Percentiles rank a stretch among this genome's conserved stretches.
These are phyloP conservation scores for Suhomyces sp. DNA, from an alignment of 805 yeast species.

Conservation along the genomic window DNA sequence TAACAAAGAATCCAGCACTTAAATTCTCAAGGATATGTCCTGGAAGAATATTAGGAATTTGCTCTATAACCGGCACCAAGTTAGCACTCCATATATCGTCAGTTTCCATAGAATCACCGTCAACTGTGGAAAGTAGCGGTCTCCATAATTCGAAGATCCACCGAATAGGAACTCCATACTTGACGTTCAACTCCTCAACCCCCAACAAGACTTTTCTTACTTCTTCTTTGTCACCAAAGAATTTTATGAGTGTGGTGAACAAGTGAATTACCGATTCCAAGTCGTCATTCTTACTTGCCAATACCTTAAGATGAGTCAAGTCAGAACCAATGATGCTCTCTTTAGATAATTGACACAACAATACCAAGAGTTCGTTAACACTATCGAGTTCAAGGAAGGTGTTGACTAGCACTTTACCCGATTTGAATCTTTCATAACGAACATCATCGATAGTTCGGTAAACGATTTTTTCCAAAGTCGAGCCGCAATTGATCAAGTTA, in stretches of 20 bases:
- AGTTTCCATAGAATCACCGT: not conserved
- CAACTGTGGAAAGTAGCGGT: conserved; percentile 23
- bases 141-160: conserved; percentile 87
- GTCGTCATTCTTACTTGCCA: conserved; percentile 73
- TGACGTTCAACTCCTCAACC: conserved; percentile 36
- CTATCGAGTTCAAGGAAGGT: conserved; percentile 42
- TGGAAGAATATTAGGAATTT: conserved; percentile 7
- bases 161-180: conserved; percentile 46
- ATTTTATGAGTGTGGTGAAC: conserved; percentile 55
- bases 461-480: conserved; percentile 52
- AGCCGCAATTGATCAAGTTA: conserved; percentile 61
- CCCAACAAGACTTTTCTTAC: conserved; percentile 38
- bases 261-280: conserved; percentile 63
- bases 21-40: conserved; percentile 24
- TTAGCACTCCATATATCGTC: conserved; percentile 2
- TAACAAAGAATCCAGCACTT: conserved; percentile 44
- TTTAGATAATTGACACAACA: conserved; percentile 51
- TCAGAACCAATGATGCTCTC: conserved; percentile 33
- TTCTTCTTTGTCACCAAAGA: conserved; percentile 38
- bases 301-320: conserved; percentile 59
- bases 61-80: conserved; percentile 1
- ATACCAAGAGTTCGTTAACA: conserved; percentile 62
- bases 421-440: conserved; percentile 44
- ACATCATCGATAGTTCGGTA: conserved; percentile 58
- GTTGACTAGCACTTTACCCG: conserved; percentile 51